Evolutionary conservation across 2,329 filamentous ascomycete genomes (phyloP).

Genomic region (Paraphoma sp.): DNA sequence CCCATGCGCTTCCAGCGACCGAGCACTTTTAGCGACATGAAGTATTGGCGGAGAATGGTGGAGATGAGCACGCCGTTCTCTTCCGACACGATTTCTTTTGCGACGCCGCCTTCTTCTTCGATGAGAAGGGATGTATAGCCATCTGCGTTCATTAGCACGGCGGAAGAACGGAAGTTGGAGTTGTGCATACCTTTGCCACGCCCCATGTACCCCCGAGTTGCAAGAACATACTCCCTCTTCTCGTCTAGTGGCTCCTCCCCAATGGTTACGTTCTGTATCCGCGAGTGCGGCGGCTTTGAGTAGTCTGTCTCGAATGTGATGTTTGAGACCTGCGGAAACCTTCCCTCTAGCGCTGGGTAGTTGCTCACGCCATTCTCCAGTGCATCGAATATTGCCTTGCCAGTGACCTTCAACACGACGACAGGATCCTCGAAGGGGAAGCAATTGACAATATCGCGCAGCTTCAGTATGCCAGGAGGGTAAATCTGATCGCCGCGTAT

Average conservation of each 20-base stretch:
- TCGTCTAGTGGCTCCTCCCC: slow-evolving; percentile 67
- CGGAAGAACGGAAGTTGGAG: neutral
- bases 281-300: slow-evolving; percentile 62
- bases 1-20: slow-evolving; percentile 80
- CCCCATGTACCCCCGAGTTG: slow-evolving; percentile 87
- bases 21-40: slow-evolving; percentile 82
- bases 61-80: slow-evolving; percentile 88
- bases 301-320: slow-evolving; percentile 79
- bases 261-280: slow-evolving; percentile 69
- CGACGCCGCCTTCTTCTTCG: slow-evolving; percentile 74
- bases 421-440: slow-evolving; percentile 94
- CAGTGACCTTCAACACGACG: slow-evolving; percentile 75
- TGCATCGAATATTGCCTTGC: slow-evolving; percentile 76
- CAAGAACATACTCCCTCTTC: slow-evolving; percentile 71
- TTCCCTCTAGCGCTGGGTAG: slow-evolving; percentile 81
- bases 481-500: slow-evolving; percentile 75
- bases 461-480: slow-evolving; percentile 75
- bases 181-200: slow-evolving; percentile 66
- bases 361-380: slow-evolving; percentile 83
- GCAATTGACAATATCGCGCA: slow-evolving; percentile 86
- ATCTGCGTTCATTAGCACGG: slow-evolving; percentile 53
- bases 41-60: slow-evolving; percentile 87
- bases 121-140: slow-evolving; percentile 81
- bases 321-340: slow-evolving; percentile 87
- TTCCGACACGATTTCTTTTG: slow-evolving; percentile 80